phyloP scores from a whole-genome alignment of 1,139 yeast genomes.

The Arxiozyma heterogenica region DNA sequence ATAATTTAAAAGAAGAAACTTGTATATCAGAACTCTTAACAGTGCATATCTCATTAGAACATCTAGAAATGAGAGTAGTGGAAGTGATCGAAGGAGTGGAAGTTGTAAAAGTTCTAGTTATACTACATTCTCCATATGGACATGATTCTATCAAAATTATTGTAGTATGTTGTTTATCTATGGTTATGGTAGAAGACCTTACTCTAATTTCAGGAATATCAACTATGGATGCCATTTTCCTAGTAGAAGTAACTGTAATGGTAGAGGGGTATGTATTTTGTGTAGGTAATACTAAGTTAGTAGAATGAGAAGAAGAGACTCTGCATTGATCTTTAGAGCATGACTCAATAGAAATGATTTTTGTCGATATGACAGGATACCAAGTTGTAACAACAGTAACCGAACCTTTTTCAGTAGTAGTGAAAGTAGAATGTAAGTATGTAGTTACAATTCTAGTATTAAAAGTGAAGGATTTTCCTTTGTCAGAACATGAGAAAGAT shows the following conservation, averaged over 20 bases:
- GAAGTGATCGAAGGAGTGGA: not conserved
- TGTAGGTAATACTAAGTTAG: not conserved
- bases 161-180: not conserved
- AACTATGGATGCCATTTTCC: not conserved
- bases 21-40: not conserved
- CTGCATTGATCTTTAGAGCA: not conserved
- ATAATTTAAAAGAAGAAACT: not conserved
- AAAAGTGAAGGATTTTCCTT: not conserved
- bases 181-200: not conserved
- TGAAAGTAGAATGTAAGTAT: constrained; percentile 24
- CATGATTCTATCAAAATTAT: constrained; percentile 4
- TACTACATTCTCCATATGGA: constrained; percentile 1
- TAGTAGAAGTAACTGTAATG: not conserved
- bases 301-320: not conserved
- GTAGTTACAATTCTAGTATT: constrained; percentile 5
- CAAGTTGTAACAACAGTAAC: constrained; percentile 41
- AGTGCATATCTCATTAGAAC: not conserved
- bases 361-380: constrained; percentile 20
- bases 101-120: not conserved
- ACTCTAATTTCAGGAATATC: not conserved
- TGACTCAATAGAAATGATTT: constrained; percentile 4
- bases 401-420: constrained; percentile 37
- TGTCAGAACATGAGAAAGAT: not conserved
- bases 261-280: not conserved
- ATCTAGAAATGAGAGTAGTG: not conserved